Evolutionary conservation across 2,329 filamentous ascomycete genomes (phyloP).

Genomic region (Aspergillus fischeri): DNA sequence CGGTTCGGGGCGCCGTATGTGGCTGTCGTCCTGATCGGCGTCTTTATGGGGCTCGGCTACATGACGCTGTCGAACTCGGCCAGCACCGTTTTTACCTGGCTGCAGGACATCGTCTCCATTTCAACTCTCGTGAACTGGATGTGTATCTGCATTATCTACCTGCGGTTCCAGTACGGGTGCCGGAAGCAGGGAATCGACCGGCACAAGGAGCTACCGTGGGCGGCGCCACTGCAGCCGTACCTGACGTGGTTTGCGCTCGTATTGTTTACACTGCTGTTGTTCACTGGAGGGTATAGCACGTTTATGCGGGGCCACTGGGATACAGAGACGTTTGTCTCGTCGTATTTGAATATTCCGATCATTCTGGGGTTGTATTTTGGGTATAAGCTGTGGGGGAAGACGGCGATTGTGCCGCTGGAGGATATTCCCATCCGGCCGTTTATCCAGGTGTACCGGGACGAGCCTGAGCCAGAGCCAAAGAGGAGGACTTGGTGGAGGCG

Average conservation of each 20-base stretch:
- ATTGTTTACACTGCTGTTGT: conserved; percentile 55
- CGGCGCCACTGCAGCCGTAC: conserved; percentile 53
- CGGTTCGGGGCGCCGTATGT: conserved; percentile 55
- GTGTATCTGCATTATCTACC: conserved; percentile 53
- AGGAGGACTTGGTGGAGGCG: conserved; percentile 16
- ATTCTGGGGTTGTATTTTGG: conserved; percentile 50
- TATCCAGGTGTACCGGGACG: conserved; percentile 22
- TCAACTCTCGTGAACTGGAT: conserved; percentile 51
- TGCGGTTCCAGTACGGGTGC: conserved; percentile 48
- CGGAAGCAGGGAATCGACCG: conserved; percentile 32
- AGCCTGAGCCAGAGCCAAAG: conserved; percentile 24
- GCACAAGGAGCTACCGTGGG: conserved; percentile 44
- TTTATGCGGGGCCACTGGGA: conserved; percentile 22
- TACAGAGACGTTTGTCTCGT: conserved; percentile 59
- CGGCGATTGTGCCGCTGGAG: conserved; percentile 28
- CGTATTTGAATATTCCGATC: conserved; percentile 58
- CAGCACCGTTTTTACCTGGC: conserved; percentile 59
- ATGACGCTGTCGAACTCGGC: conserved; percentile 56
- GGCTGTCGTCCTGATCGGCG: conserved; percentile 48
- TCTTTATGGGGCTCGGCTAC: conserved; percentile 59
- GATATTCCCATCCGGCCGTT: conserved; percentile 36
- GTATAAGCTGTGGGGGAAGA: conserved; percentile 35
- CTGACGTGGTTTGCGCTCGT: conserved; percentile 55
- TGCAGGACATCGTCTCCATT: conserved; percentile 54
- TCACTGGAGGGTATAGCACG: conserved; percentile 64